Evolutionary conservation across 768 basidiomycete species (phyloP).

Genomic region (Scleroderma citrinum): DNA sequence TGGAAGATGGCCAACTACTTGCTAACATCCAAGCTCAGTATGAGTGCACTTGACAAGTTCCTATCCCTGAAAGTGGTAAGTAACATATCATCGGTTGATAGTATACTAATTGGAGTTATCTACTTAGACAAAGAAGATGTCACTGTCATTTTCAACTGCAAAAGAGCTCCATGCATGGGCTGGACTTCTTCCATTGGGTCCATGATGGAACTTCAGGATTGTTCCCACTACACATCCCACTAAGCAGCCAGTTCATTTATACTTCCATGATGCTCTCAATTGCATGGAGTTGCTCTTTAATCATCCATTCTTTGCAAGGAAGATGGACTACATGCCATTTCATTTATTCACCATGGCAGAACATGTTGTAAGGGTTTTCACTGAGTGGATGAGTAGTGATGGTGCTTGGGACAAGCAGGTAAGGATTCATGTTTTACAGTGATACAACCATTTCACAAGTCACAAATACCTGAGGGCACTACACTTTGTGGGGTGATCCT

Average conservation of each 20-base stretch:
- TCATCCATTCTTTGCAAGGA: constrained; percentile 19
- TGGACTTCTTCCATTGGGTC: constrained; percentile 25
- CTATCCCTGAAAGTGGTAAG: constrained; percentile 23
- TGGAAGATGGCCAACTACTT: constrained; percentile 31
- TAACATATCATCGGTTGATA: background rate
- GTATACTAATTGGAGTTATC: constrained; percentile 8
- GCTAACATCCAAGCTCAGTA: constrained; percentile 21
- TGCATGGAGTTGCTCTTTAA: constrained; percentile 22
- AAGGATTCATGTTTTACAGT: background rate
- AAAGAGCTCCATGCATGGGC: constrained; percentile 21
- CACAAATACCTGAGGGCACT: constrained; percentile 15
- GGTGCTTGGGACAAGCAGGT: constrained; percentile 23
- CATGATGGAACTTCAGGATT: constrained; percentile 17
- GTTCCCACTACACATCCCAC: constrained; percentile 13
- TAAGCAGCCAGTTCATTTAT: constrained; percentile 18
- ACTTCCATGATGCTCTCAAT: constrained; percentile 24
- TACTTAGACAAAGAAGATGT: constrained; percentile 13
- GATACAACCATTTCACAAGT: constrained; percentile 3
- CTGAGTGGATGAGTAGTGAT: constrained; percentile 19
- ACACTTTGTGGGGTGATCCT: constrained; percentile 21
- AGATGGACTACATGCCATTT: constrained; percentile 13
- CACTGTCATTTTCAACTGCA: constrained; percentile 22
- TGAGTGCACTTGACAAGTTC: constrained; percentile 24
- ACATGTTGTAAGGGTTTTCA: constrained; percentile 12
- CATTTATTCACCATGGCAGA: constrained; percentile 9